Base-by-base conservation (phyloP, 768 basidiomycete species). In the Panaeolus papilionaceus region DNA sequence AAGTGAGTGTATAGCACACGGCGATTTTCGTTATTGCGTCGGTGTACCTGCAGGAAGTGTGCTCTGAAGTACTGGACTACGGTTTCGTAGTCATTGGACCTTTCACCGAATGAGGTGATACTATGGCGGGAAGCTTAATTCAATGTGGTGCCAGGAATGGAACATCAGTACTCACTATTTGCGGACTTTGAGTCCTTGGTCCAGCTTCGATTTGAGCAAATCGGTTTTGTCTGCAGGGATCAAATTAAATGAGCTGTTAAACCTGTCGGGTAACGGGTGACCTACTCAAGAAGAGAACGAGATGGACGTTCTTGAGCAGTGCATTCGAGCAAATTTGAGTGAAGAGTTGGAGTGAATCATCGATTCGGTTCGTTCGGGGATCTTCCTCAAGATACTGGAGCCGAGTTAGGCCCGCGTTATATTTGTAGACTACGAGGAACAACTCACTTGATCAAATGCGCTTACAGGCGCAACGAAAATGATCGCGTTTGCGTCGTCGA, bases 271-370 rank as follows among this genome's bases (percentile, higher is more conserved):
- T 4, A 66, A 44, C 37, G 37, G 47, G 20, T 61, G 38, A 79
- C 88, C 40, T 77, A 87, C 86, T 88, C 9, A 88, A 79, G 78
- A 89, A 89, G 61, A 89, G 77, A 16, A 88, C 84, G 26, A 88
- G 73, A 73, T 87, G 84, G 28, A 88, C 90, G 44, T 85, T 90
- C 75, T 93, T 93, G 63, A 95, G 81, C 63, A 95, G 84, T 39
- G 86, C 84, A 75, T 94, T 95, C 39, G 91, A 90, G 74, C 93
- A 94, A 11, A 95, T 93, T 72, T 93, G 86, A 4, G 92, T 94
- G 77, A 94, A 95, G 26, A 95, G 82, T 78, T 93, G 93, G n/a
- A 95, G 79, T 0, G 93, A 94, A 75, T 95, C 94, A 69, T 95
- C 92, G 38, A 95, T 93, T 62, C 94, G 83, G 71, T 95, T 95